A percentile compares a stretch with the other conserved stretches of the same genome.
These are phyloP conservation scores for Zygoascus flipseniorum DNA, from an alignment of 805 yeast genomes.

Conservation along the genomic window DNA sequence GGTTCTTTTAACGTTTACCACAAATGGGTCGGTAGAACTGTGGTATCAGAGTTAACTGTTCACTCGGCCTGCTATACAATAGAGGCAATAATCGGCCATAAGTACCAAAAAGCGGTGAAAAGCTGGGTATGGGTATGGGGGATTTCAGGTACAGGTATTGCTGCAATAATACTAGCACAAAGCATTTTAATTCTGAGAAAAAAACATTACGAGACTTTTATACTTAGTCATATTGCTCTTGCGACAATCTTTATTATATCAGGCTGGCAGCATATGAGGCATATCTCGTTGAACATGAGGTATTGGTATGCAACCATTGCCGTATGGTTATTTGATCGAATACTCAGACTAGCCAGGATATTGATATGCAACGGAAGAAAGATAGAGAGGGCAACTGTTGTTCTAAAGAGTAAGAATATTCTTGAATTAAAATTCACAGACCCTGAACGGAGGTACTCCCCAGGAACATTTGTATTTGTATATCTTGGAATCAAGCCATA, in stretches of 20 bases:
- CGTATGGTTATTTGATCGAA: conserved; percentile 64
- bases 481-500: conserved; percentile 38
- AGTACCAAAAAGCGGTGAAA: conserved; percentile 1
- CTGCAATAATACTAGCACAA: conserved; percentile 39
- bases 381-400: conserved; percentile 20
- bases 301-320: conserved; percentile 47
- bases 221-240: conserved; percentile 45
- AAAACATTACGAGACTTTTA: conserved; percentile 49
- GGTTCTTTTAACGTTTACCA: conserved; percentile 56
- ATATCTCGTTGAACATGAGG: conserved; percentile 33
- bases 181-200: conserved; percentile 45
- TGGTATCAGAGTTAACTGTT: conserved; percentile 40
- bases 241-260: conserved; percentile 46
- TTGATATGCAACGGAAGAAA: conserved; percentile 36
- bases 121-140: conserved; percentile 30
- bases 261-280: conserved; percentile 49
- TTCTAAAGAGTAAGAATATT: conserved; percentile 10
- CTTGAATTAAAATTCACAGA: conserved; percentile 21
- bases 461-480: conserved; percentile 51
- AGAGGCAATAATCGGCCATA: conserved; percentile 26
- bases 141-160: conserved; percentile 33
- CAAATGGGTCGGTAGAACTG: conserved; percentile 49
- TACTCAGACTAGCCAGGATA: conserved; percentile 47
- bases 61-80: conserved; percentile 50
- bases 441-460: conserved; percentile 39